Evolutionary conservation across 106 monocot species (phyloP).

Genomic region (Phalaenopsis aphrodite): DNA sequence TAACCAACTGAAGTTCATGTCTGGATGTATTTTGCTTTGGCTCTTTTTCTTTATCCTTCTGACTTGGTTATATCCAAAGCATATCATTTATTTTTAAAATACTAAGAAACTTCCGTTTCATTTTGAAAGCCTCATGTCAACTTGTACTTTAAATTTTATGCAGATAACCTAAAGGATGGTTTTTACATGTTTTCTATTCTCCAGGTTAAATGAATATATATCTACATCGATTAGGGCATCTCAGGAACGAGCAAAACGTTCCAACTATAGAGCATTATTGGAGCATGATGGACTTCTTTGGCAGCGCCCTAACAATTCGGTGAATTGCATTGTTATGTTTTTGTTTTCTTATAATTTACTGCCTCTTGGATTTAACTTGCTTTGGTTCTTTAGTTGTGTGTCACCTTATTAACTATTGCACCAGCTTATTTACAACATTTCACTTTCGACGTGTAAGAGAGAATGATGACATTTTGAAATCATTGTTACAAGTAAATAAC

Average conservation of each 20-base stretch:
- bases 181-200: slow-evolving; percentile 13
- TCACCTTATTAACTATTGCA: not conserved
- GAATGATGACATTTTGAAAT: not conserved
- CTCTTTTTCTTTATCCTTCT: not conserved
- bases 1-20: too few relatives aligned
- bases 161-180: not conserved
- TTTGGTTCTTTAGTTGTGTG: not conserved
- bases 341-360: not conserved
- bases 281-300: slow-evolving; percentile 80
- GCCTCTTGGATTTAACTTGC: not conserved
- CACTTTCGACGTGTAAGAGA: not conserved
- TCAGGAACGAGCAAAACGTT: slow-evolving; percentile 52
- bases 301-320: slow-evolving; percentile 52
- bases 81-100: not conserved
- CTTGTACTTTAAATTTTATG: not conserved
- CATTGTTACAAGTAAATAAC: not conserved
- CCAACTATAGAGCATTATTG: slow-evolving; percentile 65
- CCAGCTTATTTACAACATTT: not conserved
- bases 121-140: not conserved
- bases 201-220: slow-evolving; percentile 52
- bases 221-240: slow-evolving; percentile 39
- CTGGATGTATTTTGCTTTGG: not conserved
- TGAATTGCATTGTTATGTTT: slow-evolving; percentile 6
- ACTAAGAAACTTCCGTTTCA: not conserved
- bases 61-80: not conserved